phyloP scores from a whole-genome alignment of 345 rosid species.

The Nephelium lappaceum region DNA sequence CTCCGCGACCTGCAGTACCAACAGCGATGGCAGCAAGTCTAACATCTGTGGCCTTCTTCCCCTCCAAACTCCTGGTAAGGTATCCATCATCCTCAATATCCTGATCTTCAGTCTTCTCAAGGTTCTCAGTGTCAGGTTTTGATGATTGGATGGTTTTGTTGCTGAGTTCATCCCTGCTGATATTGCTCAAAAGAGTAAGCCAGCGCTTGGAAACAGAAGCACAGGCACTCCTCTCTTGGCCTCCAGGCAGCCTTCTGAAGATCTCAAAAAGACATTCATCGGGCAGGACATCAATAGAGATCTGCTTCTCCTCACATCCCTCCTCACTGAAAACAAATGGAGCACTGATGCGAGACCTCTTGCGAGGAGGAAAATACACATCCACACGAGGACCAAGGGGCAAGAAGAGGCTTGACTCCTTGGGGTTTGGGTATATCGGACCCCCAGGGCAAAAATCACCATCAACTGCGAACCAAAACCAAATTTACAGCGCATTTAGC shows the following conservation, averaged over 20 bases:
- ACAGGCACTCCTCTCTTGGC: conserved; percentile 75
- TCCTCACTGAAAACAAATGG: conserved; percentile 59
- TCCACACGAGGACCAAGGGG: conserved; percentile 69
- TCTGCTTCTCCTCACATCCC: conserved; percentile 56
- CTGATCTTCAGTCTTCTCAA: conserved; percentile 26
- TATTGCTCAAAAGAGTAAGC: conserved; percentile 77
- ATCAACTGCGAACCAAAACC: conserved; percentile 49
- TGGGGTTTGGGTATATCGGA: conserved; percentile 71
- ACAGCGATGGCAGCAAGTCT: conserved; percentile 87
- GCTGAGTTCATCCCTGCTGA: conserved; percentile 57
- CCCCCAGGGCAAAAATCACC: conserved; percentile 73
- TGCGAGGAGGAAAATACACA: conserved; percentile 67
- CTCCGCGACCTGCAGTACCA: conserved; percentile 85
- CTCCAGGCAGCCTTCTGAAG: conserved; percentile 68
- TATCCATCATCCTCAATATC: conserved; percentile 61
- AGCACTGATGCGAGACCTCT: conserved; percentile 76
- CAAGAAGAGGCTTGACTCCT: conserved; percentile 65
- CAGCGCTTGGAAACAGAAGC: conserved; percentile 90
- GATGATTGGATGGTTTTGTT: conserved; percentile 20
- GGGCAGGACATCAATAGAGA: conserved; percentile 77
- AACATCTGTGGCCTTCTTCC: conserved; percentile 85
- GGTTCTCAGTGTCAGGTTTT: conserved; percentile 7
- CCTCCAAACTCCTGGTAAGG: conserved; percentile 82
- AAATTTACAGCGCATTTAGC: background rate
- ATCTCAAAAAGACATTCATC: conserved; percentile 96